Evolutionary conservation across 2,329 filamentous ascomycete species (phyloP), one percentile per base, ranked within the genome.

Genomic region (Aspergillus fischeri): DNA sequence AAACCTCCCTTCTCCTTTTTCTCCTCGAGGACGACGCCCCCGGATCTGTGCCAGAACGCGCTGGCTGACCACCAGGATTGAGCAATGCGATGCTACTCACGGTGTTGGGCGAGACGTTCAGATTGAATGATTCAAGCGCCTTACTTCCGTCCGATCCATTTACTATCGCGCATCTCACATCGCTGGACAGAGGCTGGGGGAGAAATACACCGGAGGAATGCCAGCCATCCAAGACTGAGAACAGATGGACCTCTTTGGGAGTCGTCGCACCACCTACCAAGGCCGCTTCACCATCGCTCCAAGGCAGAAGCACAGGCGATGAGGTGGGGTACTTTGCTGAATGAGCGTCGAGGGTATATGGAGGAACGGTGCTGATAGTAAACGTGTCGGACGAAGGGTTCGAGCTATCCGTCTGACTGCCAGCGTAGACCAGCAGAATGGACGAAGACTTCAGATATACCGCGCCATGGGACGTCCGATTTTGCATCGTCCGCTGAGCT

Each of bases 341-440:
- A 67, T 80, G 86, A 0, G 88, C 81, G 9, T 78, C 68, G 3
- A 92, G 83, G 3, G 65, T 71, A 70, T 89, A 90, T 0, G 91
- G 90, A 32, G 82, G 76, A 4, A 80, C 80, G 1, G 88, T 86
- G 2, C 81, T 78, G 57, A 97, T 86, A 20, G 88, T 81, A 67
- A 92, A 96, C 0, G 91, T 93, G 64, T 91, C 83, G 1, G 87
- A 84, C 0, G 90, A 92, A 0, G 83, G 77, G 6, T 77, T 74
- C 8, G 76, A 73, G 35, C 76, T 77, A 27, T 84, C 84, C 63
- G 86, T 83, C 65, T 87, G 85, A 17, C 82, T 85, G 49, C 93
- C 93, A 32, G 87, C 90, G 70, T 92, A 97, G 27, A 96, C 81
- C 25, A 97, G 75, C 54, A 97, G 89, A 3, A 85, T 82, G 55